phyloP scores from a whole-genome alignment of 2,329 filamentous ascomycete species.

The Alternaria burnsii region DNA sequence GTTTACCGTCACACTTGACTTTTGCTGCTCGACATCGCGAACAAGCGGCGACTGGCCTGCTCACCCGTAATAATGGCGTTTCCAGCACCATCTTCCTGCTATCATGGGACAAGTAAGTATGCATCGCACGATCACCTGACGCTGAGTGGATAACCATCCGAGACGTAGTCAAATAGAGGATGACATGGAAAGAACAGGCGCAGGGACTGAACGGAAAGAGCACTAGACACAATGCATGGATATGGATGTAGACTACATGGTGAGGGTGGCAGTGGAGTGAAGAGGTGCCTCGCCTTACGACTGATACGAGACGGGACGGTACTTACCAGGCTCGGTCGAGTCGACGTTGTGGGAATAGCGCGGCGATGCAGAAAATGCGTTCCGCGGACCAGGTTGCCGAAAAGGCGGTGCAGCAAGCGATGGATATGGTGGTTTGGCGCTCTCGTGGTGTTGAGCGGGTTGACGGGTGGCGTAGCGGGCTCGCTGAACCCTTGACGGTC shows the following conservation, averaged over 20 bases:
- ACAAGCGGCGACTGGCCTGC: slow-evolving; percentile 80
- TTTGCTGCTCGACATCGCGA: slow-evolving; percentile 88
- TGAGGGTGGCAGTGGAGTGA: slow-evolving; percentile 14
- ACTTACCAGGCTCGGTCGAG: slow-evolving; percentile 31
- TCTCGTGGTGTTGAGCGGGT: slow-evolving; percentile 28
- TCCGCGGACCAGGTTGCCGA: slow-evolving; percentile 7
- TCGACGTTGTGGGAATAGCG: slow-evolving; percentile 29
- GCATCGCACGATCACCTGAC: slow-evolving; percentile 3
- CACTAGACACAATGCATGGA: neutral
- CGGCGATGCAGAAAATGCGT: slow-evolving; percentile 15
- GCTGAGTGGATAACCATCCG: neutral
- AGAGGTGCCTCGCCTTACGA: neutral
- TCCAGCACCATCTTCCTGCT: slow-evolving; percentile 56
- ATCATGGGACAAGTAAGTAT: slow-evolving; percentile 16
- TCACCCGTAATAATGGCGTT: slow-evolving; percentile 73
- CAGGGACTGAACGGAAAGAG: neutral
- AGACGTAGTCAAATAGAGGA: neutral
- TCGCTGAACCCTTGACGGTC: neutral
- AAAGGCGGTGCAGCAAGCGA: slow-evolving; percentile 7
- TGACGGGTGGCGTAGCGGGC: slow-evolving; percentile 8
- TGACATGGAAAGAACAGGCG: neutral
- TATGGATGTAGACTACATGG: slow-evolving; percentile 1
- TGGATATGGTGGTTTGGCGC: slow-evolving; percentile 16
- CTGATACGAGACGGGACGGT: slow-evolving; percentile 18
- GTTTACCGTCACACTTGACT: slow-evolving; percentile 96